A percentile compares a stretch with the other conserved stretches of the same genome.
These are phyloP conservation scores for Starmerella roubikii DNA, from an alignment of 805 yeast species.

Conservation along the genomic window DNA sequence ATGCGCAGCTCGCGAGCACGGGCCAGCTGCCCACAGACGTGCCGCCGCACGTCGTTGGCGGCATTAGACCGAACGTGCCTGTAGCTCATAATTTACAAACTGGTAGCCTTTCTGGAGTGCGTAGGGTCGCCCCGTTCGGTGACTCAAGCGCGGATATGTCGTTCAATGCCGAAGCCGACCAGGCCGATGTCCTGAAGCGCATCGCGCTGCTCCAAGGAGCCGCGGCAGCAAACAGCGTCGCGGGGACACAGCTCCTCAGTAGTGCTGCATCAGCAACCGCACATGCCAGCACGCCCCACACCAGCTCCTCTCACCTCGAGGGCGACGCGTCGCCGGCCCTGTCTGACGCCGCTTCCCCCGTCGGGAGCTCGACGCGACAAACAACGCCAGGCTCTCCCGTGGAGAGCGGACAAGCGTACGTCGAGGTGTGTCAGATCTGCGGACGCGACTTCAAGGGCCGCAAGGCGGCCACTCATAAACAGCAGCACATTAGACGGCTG, in stretches of 20 bases:
- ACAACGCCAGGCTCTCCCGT: conserved; percentile 15
- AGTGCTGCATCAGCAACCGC: neutral
- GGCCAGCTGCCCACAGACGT: conserved; percentile 14
- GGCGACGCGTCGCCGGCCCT: too few species aligned
- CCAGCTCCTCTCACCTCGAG: too few species aligned
- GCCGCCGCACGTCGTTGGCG: conserved; percentile 15
- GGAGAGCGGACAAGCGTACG: conserved; percentile 15
- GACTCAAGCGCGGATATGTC: neutral
- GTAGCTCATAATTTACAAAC: conserved; percentile 16
- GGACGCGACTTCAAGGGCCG: conserved; percentile 35
- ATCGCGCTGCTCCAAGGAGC: too few species aligned
- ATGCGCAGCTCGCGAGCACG: conserved; percentile 15
- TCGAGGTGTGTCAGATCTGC: conserved; percentile 33
- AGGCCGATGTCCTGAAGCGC: too few species aligned
- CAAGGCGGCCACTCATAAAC: conserved; percentile 35
- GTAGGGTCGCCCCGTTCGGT: neutral
- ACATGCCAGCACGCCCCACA: too few species aligned
- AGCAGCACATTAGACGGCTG: conserved; percentile 35
- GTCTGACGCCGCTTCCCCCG: conserved; percentile 9
- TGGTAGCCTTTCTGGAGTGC: too few species aligned
- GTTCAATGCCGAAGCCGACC: too few species aligned
- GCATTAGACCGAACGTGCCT: conserved; percentile 12
- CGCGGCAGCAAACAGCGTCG: too few species aligned
- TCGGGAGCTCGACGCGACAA: too few species aligned
- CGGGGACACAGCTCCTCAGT: neutral